Evolutionary conservation across 345 rosid genomes (phyloP).

Genomic region (Eucalyptus albens): DNA sequence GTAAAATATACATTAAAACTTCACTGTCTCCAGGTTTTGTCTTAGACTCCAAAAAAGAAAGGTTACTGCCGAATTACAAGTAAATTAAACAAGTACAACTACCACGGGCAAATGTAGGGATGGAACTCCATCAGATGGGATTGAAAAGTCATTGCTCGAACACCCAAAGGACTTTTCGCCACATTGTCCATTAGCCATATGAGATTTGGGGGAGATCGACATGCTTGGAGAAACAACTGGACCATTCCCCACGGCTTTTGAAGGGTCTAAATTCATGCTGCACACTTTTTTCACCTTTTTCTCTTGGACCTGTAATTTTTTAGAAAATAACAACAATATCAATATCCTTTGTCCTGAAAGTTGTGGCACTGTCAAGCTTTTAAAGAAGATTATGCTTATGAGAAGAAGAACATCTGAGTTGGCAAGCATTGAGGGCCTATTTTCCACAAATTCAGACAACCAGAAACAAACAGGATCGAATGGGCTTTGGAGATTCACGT

Average conservation of each 20-base stretch:
- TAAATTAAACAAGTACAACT: slow-evolving; percentile 31
- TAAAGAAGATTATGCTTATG: background rate
- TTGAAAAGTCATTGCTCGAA: slow-evolving; percentile 33
- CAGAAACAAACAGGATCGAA: background rate
- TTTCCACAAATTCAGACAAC: background rate
- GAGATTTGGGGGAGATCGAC: slow-evolving; percentile 15
- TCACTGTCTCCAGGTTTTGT: background rate
- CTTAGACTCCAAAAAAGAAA: background rate
- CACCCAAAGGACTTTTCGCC: slow-evolving; percentile 10
- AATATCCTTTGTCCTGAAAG: background rate
- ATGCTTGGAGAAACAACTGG: slow-evolving; percentile 25
- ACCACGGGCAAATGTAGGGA: slow-evolving; percentile 84
- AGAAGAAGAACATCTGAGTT: background rate
- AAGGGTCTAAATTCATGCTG: slow-evolving; percentile 66
- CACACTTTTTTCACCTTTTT: slow-evolving; percentile 83
- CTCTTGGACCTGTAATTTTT: slow-evolving; percentile 67
- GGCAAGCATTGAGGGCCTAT: background rate
- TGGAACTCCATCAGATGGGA: slow-evolving; percentile 55
- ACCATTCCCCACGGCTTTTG: slow-evolving; percentile 32
- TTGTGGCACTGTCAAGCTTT: background rate
- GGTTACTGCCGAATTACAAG: background rate
- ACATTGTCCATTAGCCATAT: slow-evolving; percentile 47
- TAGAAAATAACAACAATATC: background rate
- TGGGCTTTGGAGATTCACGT: background rate
- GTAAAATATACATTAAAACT: background rate